Conservation (phyloP, 805 yeast genomes). For the Lipomyces yamadae region DNA sequence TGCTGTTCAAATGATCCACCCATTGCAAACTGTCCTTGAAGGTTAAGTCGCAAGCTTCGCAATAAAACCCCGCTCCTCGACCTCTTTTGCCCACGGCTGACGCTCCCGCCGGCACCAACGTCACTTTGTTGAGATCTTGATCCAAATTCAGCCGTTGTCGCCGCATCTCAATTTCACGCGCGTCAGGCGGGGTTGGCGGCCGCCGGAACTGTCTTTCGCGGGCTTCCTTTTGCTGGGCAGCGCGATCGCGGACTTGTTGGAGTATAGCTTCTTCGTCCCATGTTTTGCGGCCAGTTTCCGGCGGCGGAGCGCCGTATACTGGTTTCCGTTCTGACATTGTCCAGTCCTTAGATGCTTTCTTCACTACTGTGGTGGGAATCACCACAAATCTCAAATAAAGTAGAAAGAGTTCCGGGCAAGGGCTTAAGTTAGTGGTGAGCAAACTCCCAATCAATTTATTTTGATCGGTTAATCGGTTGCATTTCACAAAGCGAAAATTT, state of each 20-base stretch:
- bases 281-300: constrained; percentile 34
- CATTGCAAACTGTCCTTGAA: constrained; percentile 82
- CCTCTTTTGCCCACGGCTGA: constrained; percentile 51
- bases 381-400: no score
- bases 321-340: constrained; percentile 21
- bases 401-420: no score
- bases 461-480: no score
- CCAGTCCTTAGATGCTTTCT: not conserved
- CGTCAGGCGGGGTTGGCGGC: constrained; percentile 39
- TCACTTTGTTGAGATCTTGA: constrained; percentile 45
- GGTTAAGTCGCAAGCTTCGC: constrained; percentile 78
- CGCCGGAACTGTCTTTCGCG: constrained; percentile 29
- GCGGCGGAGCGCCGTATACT: constrained; percentile 30
- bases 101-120: constrained; percentile 46
- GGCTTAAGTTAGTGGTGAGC: no score
- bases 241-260: constrained; percentile 34
- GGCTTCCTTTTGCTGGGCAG: constrained; percentile 25
- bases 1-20: constrained; percentile 81
- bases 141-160: constrained; percentile 41
- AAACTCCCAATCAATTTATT: no score
- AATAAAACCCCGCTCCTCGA: constrained; percentile 79
- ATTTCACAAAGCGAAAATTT: no score
- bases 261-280: constrained; percentile 35
- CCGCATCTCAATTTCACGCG: constrained; percentile 40
- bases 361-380: not conserved